Base-by-base conservation (phyloP, 345 rosid species). In the Bruguiera parviflora region DNA sequence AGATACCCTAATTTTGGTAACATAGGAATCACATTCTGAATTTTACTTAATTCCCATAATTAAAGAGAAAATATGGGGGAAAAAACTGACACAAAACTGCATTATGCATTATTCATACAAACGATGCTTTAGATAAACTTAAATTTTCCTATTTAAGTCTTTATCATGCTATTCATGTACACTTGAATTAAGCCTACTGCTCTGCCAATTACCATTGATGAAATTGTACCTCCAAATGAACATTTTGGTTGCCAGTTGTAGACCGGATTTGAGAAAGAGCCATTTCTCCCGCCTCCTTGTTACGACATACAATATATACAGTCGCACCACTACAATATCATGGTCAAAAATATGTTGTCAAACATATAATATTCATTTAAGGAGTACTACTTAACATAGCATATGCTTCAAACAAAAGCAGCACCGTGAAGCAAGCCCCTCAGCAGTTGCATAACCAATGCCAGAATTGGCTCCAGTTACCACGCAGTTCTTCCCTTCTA, bases 391-490 rank as follows among this genome's bases (percentile, higher is more conserved):
- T 13, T 3, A 43, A 43, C 49, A 43, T 43, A 60, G 55, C 63
- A 67, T 8, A 51, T 22, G 69, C 58, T 22, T 8, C 31, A 28
- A 58, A 58, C 53, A 29, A n/a, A 22, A 75, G 60, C 74, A 67
- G 37, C 69, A 91, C 98, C 94, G 86, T n/a, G 95, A 84, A 79
- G 98, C 98, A 79, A 91, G 91, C 58, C 89, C 95, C 84, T 94
- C 91, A 22, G 96, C 92, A 22, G 96, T 75, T 6, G 98, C 91
- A 78, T 71, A 94, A 68, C 98, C 98, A 73, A 91, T 83, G 66
- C 96, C 98, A 25, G 98, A 84, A 75, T 91, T 94, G 5, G 95
- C 98, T 67, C 98, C 97, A 3, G 98, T 94, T n/a, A 91, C 96
- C 8, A 94, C 69, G 79, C 94, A 91, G 62, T 87, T 89, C 81